Percentiles rank a stretch among this genome's conserved stretches.
Evolutionary conservation across 2,329 filamentous ascomycete species (phyloP).

Genomic region (Ophiosphaerella narmari): DNA sequence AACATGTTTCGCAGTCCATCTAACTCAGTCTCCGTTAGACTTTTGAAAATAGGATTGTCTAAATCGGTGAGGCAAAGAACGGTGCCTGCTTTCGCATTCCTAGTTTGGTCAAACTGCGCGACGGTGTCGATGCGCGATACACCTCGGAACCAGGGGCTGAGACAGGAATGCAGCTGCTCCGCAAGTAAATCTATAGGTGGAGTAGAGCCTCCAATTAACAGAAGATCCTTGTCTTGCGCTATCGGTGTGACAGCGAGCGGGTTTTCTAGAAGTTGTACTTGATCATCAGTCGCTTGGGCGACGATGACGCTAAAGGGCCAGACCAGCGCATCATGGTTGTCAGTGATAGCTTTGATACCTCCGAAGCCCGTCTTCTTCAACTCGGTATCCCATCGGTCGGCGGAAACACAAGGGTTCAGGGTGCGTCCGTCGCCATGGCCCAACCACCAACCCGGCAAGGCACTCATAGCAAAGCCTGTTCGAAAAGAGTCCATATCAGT

Average conservation of each 20-base stretch:
- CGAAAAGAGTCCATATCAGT: too few relatives aligned
- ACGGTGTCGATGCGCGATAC: too few relatives aligned
- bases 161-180: too few relatives aligned
- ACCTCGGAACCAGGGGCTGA: too few relatives aligned
- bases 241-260: too few relatives aligned
- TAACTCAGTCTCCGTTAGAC: slow-evolving; percentile 15
- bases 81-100: too few relatives aligned
- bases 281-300: slow-evolving; percentile 17
- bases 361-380: slow-evolving; percentile 19
- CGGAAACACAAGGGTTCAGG: slow-evolving; percentile 1
- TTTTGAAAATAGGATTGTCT: slow-evolving; percentile 30
- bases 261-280: slow-evolving; percentile 7
- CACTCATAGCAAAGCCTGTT: too few relatives aligned
- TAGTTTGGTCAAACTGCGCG: too few relatives aligned
- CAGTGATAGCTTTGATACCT: slow-evolving; percentile 4
- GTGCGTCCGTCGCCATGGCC: slow-evolving; percentile 13
- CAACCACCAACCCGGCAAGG: slow-evolving; percentile 48
- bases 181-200: too few relatives aligned
- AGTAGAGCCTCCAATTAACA: too few relatives aligned
- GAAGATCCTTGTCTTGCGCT: too few relatives aligned
- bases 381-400: too few relatives aligned
- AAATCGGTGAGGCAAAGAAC: slow-evolving; percentile 14
- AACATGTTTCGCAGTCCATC: slow-evolving; percentile 19
- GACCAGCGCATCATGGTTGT: neutral
- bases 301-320: slow-evolving; percentile 5